These are phyloP conservation scores for Cercophora samala DNA, from an alignment of 495 filamentous ascomycete genomes.

Conservation along the genomic window DNA sequence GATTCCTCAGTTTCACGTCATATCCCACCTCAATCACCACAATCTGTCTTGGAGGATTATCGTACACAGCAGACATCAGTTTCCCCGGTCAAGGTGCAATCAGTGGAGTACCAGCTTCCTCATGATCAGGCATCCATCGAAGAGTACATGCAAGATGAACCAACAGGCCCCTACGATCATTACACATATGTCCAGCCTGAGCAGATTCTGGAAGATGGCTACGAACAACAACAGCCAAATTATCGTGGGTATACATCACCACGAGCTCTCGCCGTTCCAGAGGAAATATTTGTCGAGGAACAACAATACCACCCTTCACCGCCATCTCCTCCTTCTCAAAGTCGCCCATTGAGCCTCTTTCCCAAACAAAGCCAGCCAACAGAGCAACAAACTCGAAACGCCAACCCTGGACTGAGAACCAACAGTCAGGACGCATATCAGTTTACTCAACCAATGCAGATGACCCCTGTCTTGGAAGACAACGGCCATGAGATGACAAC, in stretches of 20 bases:
- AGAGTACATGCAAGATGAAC: background rate
- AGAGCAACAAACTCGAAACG: background rate
- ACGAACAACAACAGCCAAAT: background rate
- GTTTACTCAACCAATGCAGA: conserved; percentile 13
- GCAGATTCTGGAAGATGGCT: background rate
- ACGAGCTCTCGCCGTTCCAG: background rate
- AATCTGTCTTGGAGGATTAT: background rate
- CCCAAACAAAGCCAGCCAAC: background rate
- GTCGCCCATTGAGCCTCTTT: background rate
- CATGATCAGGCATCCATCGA: background rate
- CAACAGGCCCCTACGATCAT: background rate
- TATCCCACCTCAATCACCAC: background rate
- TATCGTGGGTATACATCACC: background rate
- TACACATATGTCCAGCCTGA: background rate
- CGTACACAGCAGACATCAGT: background rate
- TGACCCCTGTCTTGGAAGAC: background rate
- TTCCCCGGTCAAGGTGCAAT: background rate
- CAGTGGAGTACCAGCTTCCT: background rate
- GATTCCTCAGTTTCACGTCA: background rate
- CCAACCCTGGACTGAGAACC: background rate
- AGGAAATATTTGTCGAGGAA: background rate
- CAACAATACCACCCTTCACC: background rate
- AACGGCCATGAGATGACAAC: background rate
- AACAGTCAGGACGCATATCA: conserved; percentile 7
- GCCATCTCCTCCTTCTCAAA: background rate